Evolutionary conservation across 2,329 filamentous ascomycete genomes (phyloP).

Genomic region (Microcera coccophila): DNA sequence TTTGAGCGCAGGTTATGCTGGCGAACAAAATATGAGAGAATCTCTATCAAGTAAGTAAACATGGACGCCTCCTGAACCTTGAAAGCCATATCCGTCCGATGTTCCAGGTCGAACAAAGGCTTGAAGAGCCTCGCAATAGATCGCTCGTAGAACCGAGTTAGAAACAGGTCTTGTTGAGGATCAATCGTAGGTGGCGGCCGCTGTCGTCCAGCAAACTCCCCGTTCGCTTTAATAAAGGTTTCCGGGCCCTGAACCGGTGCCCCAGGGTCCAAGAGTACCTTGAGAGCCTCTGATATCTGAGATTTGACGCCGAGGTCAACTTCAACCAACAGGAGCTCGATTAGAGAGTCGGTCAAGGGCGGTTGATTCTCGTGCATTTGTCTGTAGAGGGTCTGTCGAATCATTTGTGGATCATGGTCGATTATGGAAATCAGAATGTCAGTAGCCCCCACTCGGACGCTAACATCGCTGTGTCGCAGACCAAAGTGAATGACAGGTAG

Average conservation of each 20-base stretch:
- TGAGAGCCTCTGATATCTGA: constrained; percentile 91
- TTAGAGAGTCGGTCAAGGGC: constrained; percentile 85
- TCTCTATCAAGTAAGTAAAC: constrained; percentile 86
- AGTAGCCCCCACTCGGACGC: constrained; percentile 84
- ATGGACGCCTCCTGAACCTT: constrained; percentile 82
- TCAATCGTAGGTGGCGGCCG: constrained; percentile 52
- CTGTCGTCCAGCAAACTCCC: constrained; percentile 64
- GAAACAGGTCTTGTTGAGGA: constrained; percentile 78
- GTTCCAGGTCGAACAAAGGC: constrained; percentile 77
- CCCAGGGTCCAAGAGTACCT: constrained; percentile 80
- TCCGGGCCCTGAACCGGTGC: constrained; percentile 47
- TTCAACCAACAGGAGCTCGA: constrained; percentile 86
- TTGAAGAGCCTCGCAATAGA: constrained; percentile 82
- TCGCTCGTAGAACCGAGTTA: constrained; percentile 84
- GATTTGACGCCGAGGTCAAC: constrained; percentile 92
- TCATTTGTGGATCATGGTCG: constrained; percentile 92
- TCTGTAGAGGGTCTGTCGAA: constrained; percentile 87
- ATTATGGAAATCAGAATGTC: constrained; percentile 92
- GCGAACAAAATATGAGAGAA: constrained; percentile 88
- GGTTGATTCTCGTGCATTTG: constrained; percentile 83
- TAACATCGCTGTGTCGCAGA: constrained; percentile 76
- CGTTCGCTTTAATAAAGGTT: constrained; percentile 58
- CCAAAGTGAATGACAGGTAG: constrained; percentile 90
- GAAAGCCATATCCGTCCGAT: constrained; percentile 64
- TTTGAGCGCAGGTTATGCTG: constrained; percentile 85